Conservation (phyloP, 768 basidiomycete genomes). For the Rhizopogon roseolus region DNA sequence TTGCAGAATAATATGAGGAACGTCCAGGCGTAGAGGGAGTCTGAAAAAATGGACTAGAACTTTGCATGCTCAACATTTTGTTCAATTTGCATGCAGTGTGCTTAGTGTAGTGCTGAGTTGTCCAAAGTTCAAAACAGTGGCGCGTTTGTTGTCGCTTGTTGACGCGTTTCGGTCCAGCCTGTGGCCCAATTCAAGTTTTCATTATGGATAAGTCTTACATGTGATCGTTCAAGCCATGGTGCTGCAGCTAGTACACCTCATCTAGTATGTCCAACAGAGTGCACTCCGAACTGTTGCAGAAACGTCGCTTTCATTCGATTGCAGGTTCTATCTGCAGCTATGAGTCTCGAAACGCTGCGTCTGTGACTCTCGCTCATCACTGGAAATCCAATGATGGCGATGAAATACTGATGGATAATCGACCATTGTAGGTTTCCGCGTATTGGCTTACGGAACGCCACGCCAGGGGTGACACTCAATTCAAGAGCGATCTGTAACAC, state of each 20-base stretch:
- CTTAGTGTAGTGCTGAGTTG: too few relatives aligned
- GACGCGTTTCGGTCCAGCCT: constrained; percentile 11
- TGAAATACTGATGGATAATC: too few relatives aligned
- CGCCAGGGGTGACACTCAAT: too few relatives aligned
- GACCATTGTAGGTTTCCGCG: too few relatives aligned
- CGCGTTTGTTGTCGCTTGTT: constrained; percentile 20
- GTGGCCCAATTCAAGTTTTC: too few relatives aligned
- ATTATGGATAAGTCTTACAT: background rate
- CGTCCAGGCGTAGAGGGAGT: constrained; percentile 35
- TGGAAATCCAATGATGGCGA: too few relatives aligned
- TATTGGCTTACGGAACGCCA: too few relatives aligned
- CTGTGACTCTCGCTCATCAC: too few relatives aligned
- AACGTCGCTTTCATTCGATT: background rate
- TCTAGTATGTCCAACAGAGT: background rate
- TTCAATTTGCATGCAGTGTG: background rate
- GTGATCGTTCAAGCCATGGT: background rate
- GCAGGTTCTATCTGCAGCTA: too few relatives aligned
- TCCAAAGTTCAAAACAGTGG: background rate
- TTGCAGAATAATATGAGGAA: constrained; percentile 23
- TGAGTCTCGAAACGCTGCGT: too few relatives aligned
- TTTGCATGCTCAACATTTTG: constrained; percentile 13
- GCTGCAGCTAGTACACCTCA: too few relatives aligned
- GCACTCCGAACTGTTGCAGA: background rate
- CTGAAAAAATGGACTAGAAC: constrained; percentile 24
- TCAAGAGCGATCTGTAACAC: too few relatives aligned